phyloP scores from a whole-genome alignment of 2,329 filamentous ascomycete species.

The Phaeosphaeriaceae sp. region DNA sequence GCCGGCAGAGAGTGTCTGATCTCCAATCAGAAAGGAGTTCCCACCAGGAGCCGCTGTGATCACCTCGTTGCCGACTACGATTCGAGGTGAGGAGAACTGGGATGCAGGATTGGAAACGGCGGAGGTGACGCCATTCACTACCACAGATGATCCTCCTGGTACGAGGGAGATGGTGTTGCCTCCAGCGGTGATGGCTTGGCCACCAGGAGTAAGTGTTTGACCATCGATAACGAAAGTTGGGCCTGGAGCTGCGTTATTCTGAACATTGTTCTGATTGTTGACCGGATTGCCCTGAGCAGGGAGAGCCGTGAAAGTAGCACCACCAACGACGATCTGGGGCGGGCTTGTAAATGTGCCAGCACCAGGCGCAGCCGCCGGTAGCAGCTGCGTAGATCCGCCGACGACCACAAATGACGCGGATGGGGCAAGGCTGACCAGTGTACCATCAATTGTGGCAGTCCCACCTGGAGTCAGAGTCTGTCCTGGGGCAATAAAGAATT shows the following conservation, averaged over 20 bases:
- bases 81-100: constrained; percentile 24
- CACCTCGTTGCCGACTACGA: constrained; percentile 26
- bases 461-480: constrained; percentile 50
- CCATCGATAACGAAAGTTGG: constrained; percentile 49
- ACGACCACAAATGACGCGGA: constrained; percentile 52
- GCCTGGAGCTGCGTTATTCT: constrained; percentile 7
- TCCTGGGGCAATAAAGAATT: constrained; percentile 53
- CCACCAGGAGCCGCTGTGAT: constrained; percentile 16
- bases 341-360: constrained; percentile 8
- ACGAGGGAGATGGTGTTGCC: constrained; percentile 44
- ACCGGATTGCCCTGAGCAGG: constrained; percentile 5
- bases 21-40: constrained; percentile 43
- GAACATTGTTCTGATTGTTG: constrained; percentile 5
- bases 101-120: constrained; percentile 37
- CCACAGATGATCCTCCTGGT: constrained; percentile 32
- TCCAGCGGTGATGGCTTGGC: constrained; percentile 38
- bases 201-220: constrained; percentile 47
- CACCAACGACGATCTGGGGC: constrained; percentile 34
- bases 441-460: constrained; percentile 47
- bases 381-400: constrained; percentile 45
- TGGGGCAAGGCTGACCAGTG: constrained; percentile 50
- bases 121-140: constrained; percentile 44
- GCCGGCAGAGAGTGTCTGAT: constrained; percentile 47
- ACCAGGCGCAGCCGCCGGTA: constrained; percentile 28
- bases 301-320: constrained; percentile 35